Evolutionary conservation across 2,329 filamentous ascomycete species (phyloP).

Genomic region (Rhynchosporium secalis): DNA sequence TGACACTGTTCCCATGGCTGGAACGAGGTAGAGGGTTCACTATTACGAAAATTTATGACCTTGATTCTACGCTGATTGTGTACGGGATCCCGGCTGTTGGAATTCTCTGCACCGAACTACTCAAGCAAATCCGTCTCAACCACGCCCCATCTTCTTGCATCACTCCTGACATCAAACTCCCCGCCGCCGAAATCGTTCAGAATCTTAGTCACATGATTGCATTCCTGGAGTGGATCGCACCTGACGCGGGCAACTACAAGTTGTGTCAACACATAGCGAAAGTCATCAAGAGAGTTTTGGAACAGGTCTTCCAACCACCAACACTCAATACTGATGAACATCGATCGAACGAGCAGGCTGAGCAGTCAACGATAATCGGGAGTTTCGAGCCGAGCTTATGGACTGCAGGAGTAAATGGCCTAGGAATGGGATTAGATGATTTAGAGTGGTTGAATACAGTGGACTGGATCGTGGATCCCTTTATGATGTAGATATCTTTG

Average conservation of each 20-base stretch:
- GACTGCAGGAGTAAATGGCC: background rate
- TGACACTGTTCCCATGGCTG: constrained; percentile 26
- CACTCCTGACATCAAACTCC: constrained; percentile 17
- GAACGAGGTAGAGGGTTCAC: constrained; percentile 23
- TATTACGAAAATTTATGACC: constrained; percentile 14
- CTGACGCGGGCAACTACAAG: constrained; percentile 27
- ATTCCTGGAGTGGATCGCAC: constrained; percentile 29
- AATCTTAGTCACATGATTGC: constrained; percentile 26
- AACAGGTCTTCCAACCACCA: constrained; percentile 23
- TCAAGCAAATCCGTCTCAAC: constrained; percentile 24
- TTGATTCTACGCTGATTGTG: constrained; percentile 32
- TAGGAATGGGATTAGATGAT: constrained; percentile 21
- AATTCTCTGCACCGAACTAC: constrained; percentile 31
- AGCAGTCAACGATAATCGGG: background rate
- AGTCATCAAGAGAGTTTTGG: constrained; percentile 25
- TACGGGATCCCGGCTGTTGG: constrained; percentile 31
- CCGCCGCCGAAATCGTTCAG: constrained; percentile 28
- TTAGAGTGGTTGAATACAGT: constrained; percentile 31
- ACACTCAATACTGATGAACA: background rate
- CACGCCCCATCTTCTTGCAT: constrained; percentile 6
- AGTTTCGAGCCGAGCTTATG: background rate
- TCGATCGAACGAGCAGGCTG: background rate
- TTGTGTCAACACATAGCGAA: constrained; percentile 25
- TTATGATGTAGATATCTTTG: background rate
- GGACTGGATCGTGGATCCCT: constrained; percentile 22